Evolutionary conservation across 345 rosid genomes (phyloP).

Genomic region (Theobroma cacao): DNA sequence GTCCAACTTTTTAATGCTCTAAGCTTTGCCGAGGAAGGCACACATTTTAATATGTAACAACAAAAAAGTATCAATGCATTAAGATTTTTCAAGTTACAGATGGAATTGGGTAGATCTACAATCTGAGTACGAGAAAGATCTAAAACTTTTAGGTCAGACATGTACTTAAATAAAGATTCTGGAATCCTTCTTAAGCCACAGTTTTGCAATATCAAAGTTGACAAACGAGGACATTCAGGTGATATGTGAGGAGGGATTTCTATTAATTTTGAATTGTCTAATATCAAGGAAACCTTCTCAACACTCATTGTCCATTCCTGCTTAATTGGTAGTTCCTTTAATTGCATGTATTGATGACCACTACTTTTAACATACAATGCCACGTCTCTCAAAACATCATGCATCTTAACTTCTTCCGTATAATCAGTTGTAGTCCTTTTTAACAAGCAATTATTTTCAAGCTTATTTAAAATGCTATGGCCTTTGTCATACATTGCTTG

Average conservation of each 20-base stretch:
- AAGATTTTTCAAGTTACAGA: constrained; percentile 5
- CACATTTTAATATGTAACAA: background rate
- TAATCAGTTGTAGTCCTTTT: background rate
- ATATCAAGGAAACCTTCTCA: background rate
- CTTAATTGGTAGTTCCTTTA: constrained; percentile 6
- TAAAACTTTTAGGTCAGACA: constrained; percentile 14
- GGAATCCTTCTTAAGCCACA: background rate
- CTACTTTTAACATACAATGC: background rate
- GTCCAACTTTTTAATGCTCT: constrained; percentile 1
- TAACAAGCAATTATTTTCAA: constrained; percentile 1
- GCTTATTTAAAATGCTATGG: background rate
- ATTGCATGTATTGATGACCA: background rate
- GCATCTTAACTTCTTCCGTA: background rate
- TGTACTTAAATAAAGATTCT: background rate
- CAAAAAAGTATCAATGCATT: background rate
- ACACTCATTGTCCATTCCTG: background rate
- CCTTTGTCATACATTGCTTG: background rate
- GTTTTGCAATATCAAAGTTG: constrained; percentile 12
- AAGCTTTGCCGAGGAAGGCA: background rate
- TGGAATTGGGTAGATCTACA: background rate
- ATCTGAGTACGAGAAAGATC: background rate
- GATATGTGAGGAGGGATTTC: background rate
- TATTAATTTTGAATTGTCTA: background rate
- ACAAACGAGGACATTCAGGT: background rate
- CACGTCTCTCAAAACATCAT: background rate